Percentiles rank a stretch among this genome's conserved stretches.
phyloP scores from a whole-genome alignment of 495 filamentous ascomycete genomes.

The Viridothelium virens region DNA sequence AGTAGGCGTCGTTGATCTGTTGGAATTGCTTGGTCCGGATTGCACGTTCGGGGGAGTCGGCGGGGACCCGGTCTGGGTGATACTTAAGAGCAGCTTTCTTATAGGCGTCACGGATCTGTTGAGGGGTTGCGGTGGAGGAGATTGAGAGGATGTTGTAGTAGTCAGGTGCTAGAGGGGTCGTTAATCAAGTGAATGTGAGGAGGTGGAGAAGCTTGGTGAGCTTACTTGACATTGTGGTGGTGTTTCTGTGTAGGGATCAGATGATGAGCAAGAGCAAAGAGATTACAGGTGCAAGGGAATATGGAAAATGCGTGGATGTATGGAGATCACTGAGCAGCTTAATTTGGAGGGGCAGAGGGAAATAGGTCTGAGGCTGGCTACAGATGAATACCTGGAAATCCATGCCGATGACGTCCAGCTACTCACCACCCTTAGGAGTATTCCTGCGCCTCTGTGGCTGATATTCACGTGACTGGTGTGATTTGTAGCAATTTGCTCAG shows the following conservation, averaged over 20 bases:
- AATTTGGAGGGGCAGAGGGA: not conserved
- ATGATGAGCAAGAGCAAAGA: not conserved
- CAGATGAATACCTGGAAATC: not conserved
- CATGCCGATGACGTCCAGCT: conserved; percentile 5
- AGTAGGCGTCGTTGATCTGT: conserved; percentile 96
- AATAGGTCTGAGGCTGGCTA: not conserved
- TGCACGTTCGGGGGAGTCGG: conserved; percentile 76
- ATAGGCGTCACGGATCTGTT: conserved; percentile 90
- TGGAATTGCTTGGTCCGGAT: conserved; percentile 85
- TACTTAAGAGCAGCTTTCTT: conserved; percentile 88
- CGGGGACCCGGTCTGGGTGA: conserved; percentile 85
- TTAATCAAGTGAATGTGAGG: not conserved
- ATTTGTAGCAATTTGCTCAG: not conserved
- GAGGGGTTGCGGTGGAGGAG: conserved; percentile 60
- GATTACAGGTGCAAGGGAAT: no score
- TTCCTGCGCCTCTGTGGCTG: no score
- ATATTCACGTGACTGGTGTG: not conserved
- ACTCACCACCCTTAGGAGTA: no score
- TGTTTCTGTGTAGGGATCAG: no score
- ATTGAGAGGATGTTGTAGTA: conserved; percentile 61
- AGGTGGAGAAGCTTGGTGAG: not conserved
- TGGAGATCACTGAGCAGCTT: not conserved
- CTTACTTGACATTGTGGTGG: not conserved
- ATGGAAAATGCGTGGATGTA: no score
- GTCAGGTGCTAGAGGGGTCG: conserved; percentile 19